These are phyloP conservation scores for Starmera amethionina DNA, from an alignment of 805 yeast genomes.

Conservation along the genomic window DNA sequence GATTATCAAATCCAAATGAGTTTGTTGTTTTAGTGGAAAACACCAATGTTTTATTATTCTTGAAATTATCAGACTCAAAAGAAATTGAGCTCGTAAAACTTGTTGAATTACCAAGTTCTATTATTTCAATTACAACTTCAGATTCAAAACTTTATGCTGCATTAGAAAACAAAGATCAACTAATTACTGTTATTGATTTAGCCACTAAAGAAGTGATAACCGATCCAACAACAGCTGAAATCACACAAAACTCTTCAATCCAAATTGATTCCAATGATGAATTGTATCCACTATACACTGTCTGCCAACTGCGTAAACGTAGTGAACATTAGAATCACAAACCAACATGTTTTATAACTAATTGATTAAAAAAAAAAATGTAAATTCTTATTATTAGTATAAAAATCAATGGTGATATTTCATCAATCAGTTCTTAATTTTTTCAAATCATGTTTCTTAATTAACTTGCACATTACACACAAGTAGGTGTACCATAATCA, in stretches of 20 bases:
- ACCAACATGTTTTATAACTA: no score
- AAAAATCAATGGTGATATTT: no score
- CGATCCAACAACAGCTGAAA: conserved; percentile 21
- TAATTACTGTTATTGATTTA: conserved; percentile 7
- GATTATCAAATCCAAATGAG: conserved; percentile 22
- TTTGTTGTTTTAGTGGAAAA: conserved; percentile 42
- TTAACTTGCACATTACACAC: no score
- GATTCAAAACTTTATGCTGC: conserved; percentile 25
- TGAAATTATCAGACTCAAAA: conserved; percentile 14
- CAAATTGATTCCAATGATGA: conserved; percentile 15
- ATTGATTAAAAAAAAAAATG: no score
- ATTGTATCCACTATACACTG: conserved; percentile 38
- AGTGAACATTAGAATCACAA: conserved; percentile 40
- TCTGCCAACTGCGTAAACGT: conserved; percentile 48
- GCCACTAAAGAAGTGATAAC: conserved; percentile 24
- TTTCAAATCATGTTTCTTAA: no score
- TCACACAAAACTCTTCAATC: conserved; percentile 10
- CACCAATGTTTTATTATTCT: conserved; percentile 30
- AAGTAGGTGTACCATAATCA: no score
- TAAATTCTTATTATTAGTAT: no score
- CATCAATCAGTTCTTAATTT: no score
- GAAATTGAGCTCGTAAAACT: conserved; percentile 18
- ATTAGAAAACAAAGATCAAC: conserved; percentile 20
- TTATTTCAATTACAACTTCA: conserved; percentile 23
- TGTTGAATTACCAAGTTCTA: conserved; percentile 20